A percentile compares a stretch with the other conserved stretches of the same genome.
Conservation (phyloP, 2,329 filamentous ascomycete genomes). For the Bipolaris cookei region DNA sequence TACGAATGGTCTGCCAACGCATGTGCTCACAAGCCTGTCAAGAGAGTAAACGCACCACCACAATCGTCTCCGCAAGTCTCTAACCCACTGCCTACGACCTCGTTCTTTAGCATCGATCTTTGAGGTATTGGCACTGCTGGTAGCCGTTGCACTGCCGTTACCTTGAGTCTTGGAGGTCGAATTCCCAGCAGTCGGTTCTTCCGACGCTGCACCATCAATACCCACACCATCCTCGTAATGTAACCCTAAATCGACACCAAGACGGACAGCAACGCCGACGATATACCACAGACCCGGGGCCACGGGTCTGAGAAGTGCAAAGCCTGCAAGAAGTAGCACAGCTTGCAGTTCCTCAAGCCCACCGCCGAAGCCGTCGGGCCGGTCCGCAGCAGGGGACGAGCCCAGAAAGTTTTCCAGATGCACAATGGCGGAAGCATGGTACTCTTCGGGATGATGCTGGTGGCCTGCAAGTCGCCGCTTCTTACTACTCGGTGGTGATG, state of each 20-base stretch:
- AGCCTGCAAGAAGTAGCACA: constrained; percentile 87
- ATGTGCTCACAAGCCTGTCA: constrained; percentile 92
- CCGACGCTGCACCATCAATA: constrained; percentile 57
- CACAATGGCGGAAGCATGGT: constrained; percentile 91
- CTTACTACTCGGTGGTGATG: constrained; percentile 46
- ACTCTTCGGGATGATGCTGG: constrained; percentile 86
- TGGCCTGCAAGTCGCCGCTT: constrained; percentile 55
- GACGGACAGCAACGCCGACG: constrained; percentile 85
- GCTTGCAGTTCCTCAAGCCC: constrained; percentile 91
- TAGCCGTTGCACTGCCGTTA: constrained; percentile 28
- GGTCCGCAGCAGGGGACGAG: constrained; percentile 65
- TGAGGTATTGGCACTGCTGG: constrained; percentile 27
- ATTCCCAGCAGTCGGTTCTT: constrained; percentile 37
- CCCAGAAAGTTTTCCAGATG: constrained; percentile 85
- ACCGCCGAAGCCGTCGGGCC: constrained; percentile 72
- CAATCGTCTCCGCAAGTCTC: constrained; percentile 82
- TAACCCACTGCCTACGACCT: constrained; percentile 78
- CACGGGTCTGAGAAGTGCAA: constrained; percentile 88
- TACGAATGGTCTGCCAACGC: constrained; percentile 86
- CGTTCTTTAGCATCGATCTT: constrained; percentile 62
- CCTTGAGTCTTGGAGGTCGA: constrained; percentile 44
- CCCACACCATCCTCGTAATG: constrained; percentile 88
- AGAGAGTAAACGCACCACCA: constrained; percentile 99
- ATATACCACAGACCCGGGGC: constrained; percentile 98
- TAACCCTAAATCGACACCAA: constrained; percentile 89